phyloP scores from a whole-genome alignment of 2,329 filamentous ascomycete genomes.

The Cladophialophora bantiana region DNA sequence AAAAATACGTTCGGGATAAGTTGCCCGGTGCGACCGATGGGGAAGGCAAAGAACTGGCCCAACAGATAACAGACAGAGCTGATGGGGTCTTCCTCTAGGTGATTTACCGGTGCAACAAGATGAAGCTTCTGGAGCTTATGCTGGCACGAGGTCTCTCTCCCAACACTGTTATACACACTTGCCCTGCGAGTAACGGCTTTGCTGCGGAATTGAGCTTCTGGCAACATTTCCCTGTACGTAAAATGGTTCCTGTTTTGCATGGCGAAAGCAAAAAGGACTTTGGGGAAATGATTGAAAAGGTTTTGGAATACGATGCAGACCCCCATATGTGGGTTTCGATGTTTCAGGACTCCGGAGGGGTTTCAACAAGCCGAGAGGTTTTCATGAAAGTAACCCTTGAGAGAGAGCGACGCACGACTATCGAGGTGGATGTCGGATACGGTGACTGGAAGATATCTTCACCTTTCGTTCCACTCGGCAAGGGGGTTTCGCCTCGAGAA shows the following conservation, averaged over 20 bases:
- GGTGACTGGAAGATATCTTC: too few species aligned
- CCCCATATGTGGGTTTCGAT: background rate
- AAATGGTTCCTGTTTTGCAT: background rate
- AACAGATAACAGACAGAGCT: background rate
- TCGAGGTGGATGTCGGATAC: background rate
- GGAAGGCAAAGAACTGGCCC: background rate
- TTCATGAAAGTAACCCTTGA: background rate
- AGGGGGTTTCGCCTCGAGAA: background rate
- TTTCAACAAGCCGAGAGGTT: too few species aligned
- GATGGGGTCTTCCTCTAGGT: conserved; percentile 3
- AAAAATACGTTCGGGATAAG: background rate
- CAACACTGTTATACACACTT: background rate
- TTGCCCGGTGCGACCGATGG: background rate
- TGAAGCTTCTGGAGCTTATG: background rate
- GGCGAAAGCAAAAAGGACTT: background rate
- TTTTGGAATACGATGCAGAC: background rate
- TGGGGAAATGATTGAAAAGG: background rate
- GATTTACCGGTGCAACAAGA: background rate
- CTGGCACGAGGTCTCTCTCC: background rate
- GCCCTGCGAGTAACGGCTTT: background rate
- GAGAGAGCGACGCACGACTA: background rate
- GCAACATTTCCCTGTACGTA: background rate
- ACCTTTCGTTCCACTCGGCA: background rate
- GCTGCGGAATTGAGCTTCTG: background rate
- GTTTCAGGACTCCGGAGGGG: background rate